Conservation (phyloP, 805 yeast genomes). For the Schwanniomyces occidentalis region DNA sequence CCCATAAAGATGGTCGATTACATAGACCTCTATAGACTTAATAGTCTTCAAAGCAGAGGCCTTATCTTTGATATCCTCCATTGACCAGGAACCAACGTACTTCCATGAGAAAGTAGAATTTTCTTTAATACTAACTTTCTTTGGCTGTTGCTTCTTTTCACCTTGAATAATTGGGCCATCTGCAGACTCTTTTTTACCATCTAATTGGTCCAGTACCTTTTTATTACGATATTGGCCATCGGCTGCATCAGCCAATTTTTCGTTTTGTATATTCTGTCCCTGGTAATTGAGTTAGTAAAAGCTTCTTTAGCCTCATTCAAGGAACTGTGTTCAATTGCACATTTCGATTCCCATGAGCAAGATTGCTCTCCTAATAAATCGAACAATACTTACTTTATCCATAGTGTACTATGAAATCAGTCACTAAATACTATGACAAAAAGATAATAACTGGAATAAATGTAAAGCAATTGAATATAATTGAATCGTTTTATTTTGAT, state of each 20-base stretch:
- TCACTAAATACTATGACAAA: too few species aligned
- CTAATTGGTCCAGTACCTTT: conserved; percentile 11
- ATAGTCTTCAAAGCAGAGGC: conserved; percentile 20
- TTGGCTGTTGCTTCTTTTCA: conserved; percentile 1
- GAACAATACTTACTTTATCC: too few species aligned
- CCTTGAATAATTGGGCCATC: conserved; percentile 11
- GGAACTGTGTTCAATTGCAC: too few species aligned
- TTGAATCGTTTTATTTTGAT: too few species aligned
- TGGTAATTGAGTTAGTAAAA: too few species aligned
- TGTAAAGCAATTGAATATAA: too few species aligned
- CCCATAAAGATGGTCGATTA: conserved; percentile 65
- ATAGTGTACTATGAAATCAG: too few species aligned
- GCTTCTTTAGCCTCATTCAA: too few species aligned
- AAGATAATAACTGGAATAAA: too few species aligned
- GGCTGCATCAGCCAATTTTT: conserved; percentile 15
- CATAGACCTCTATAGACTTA: conserved; percentile 53
- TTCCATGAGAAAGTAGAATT: conserved; percentile 42
- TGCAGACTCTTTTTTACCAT: conserved; percentile 14
- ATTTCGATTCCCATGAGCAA: too few species aligned
- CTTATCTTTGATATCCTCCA: conserved; percentile 21
- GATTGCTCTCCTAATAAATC: too few species aligned
- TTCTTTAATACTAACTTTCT: conserved; percentile 25
- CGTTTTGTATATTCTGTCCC: conserved; percentile 13
- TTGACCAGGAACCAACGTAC: conserved; percentile 41
- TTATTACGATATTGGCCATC: conserved; percentile 19